A percentile compares a stretch with the other conserved stretches of the same genome.
Conservation (phyloP, 225 moss, liverwort and hornwort genomes). For the Ulota crispa region DNA sequence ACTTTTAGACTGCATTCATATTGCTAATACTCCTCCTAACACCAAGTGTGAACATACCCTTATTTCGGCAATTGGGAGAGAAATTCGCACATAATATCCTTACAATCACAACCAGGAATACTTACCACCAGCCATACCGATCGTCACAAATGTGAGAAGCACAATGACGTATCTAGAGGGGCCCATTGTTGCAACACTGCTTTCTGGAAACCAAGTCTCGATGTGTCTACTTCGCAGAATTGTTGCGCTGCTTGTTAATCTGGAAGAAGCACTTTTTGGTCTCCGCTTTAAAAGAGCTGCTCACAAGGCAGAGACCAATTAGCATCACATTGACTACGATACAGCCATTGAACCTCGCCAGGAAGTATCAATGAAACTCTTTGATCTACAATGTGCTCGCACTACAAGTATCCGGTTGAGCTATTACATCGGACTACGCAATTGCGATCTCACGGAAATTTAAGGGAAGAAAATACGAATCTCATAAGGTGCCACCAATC, state of each 20-base stretch:
- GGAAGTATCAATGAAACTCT: neutral
- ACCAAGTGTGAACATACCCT: too few relatives aligned
- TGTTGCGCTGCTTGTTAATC: neutral
- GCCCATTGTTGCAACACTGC: constrained; percentile 34
- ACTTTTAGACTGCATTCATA: too few relatives aligned
- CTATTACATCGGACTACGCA: neutral
- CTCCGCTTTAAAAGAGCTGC: neutral
- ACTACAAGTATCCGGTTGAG: neutral
- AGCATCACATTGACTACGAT: neutral
- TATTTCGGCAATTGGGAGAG: neutral
- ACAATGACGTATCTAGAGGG: constrained; percentile 53
- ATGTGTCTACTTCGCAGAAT: constrained; percentile 6
- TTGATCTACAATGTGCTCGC: neutral
- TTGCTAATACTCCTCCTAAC: too few relatives aligned
- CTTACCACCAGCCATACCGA: constrained; percentile 73
- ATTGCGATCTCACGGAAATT: neutral
- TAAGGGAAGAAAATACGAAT: neutral
- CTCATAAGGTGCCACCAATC: neutral
- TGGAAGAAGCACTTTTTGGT: neutral
- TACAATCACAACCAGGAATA: constrained; percentile 2
- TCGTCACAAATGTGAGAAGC: constrained; percentile 61
- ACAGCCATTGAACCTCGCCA: neutral
- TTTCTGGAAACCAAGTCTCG: too few relatives aligned
- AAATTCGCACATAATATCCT: neutral
- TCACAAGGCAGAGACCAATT: neutral